Percentiles rank a stretch among this genome's conserved stretches.
Evolutionary conservation across 148 eudicot species (phyloP).

Genomic region (Rhododendron vialii): DNA sequence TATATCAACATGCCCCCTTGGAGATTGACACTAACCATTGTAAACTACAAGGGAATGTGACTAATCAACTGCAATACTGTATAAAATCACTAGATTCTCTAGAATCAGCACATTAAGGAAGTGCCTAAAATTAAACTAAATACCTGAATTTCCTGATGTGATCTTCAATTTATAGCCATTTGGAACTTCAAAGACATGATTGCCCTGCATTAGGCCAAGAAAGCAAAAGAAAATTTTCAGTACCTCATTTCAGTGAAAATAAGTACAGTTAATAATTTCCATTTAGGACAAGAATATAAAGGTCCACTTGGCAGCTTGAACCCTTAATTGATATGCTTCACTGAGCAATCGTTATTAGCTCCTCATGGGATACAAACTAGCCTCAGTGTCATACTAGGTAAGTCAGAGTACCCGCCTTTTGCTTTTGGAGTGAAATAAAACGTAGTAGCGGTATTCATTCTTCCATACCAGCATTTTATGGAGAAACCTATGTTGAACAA

Average conservation of each 20-base stretch:
- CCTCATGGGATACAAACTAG: neutral
- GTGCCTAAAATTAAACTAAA: neutral
- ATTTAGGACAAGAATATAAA: neutral
- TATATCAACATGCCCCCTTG: neutral
- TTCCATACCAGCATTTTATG: neutral
- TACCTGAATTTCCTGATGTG: conserved; percentile 67
- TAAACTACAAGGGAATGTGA: neutral
- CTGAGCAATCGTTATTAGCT: neutral
- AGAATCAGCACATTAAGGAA: conserved; percentile 1
- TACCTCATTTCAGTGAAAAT: neutral
- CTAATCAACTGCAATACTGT: neutral
- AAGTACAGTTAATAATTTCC: neutral
- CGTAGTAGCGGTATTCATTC: neutral
- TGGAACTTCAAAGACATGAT: conserved; percentile 86
- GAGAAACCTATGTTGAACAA: neutral
- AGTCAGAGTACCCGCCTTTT: neutral
- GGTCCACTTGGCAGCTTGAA: conserved; percentile 5
- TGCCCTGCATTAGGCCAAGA: conserved; percentile 56
- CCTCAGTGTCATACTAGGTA: neutral
- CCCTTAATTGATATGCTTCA: neutral
- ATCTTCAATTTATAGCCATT: conserved; percentile 73
- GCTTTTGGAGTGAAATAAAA: neutral
- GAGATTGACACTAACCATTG: neutral
- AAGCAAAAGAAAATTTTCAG: conserved; percentile 5
- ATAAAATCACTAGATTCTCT: conserved; percentile 1